Conservation (phyloP, 2,329 filamentous ascomycete genomes). For the Fusarium pseudonygamai region DNA sequence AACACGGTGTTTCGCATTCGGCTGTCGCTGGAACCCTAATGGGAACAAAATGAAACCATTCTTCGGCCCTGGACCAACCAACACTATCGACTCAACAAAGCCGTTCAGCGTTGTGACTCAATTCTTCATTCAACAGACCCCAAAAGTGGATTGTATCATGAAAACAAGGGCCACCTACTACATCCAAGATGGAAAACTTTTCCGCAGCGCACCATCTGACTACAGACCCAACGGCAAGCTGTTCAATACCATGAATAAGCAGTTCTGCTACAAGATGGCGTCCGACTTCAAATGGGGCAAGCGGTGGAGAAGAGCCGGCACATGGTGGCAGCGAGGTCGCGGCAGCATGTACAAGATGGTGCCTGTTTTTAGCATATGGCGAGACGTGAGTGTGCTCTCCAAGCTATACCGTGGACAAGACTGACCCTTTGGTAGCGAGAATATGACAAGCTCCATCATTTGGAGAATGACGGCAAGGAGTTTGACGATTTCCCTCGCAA, state of each 20-base stretch:
- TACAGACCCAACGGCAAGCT: not conserved
- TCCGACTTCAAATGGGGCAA: not conserved
- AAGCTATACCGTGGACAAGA: not conserved
- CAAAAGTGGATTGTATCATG: not conserved
- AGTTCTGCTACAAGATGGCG: not conserved
- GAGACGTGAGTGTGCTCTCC: not conserved
- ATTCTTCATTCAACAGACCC: conserved; percentile 60
- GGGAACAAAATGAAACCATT: conserved; percentile 63
- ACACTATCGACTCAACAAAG: conserved; percentile 66
- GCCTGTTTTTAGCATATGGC: not conserved
- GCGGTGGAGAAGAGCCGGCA: not conserved
- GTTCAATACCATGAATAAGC: not conserved
- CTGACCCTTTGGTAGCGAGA: not conserved
- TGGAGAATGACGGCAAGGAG: not conserved
- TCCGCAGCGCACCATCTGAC: not conserved
- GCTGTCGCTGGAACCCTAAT: conserved; percentile 75
- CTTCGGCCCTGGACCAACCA: conserved; percentile 64
- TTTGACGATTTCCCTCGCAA: not conserved
- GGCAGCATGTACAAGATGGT: not conserved
- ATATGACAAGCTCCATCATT: not conserved
- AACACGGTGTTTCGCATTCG: conserved; percentile 70
- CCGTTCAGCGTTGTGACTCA: conserved; percentile 73
- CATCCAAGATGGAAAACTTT: conserved; percentile 59
- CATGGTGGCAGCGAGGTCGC: not conserved
- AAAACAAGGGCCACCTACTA: conserved; percentile 63